These are phyloP conservation scores for Metschnikowia colocasiae DNA, from an alignment of 805 yeast species.

Conservation along the genomic window DNA sequence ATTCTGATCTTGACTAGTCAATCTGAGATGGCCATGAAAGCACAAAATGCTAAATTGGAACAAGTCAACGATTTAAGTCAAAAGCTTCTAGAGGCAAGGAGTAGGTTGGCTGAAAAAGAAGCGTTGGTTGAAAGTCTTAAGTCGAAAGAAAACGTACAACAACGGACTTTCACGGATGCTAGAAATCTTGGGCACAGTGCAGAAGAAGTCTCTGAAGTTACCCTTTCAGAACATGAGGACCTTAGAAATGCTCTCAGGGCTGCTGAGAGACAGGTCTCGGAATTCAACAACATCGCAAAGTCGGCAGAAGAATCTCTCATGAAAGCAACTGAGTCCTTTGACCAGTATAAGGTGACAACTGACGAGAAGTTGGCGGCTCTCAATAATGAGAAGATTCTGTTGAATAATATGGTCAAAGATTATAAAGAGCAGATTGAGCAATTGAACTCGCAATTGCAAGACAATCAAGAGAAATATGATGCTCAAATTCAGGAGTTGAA, in stretches of 20 bases:
- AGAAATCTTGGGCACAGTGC: neutral
- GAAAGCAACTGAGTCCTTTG: conserved; percentile 53
- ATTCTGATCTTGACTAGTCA: conserved; percentile 53
- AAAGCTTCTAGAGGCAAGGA: conserved; percentile 41
- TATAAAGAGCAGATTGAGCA: conserved; percentile 8
- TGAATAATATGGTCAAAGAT: conserved; percentile 19
- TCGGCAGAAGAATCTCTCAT: conserved; percentile 65
- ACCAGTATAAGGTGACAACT: conserved; percentile 26
- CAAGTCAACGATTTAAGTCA: conserved; percentile 54
- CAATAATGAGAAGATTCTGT: conserved; percentile 23
- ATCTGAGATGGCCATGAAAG: conserved; percentile 49
- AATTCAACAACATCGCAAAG: conserved; percentile 57
- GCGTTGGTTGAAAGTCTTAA: conserved; percentile 35
- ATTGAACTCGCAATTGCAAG: conserved; percentile 7
- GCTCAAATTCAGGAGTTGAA: conserved; percentile 18
- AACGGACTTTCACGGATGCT: neutral
- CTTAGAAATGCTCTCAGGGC: conserved; percentile 53
- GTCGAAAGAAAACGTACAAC: neutral
- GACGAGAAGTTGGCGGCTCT: conserved; percentile 22
- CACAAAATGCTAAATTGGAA: conserved; percentile 50
- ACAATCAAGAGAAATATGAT: conserved; percentile 5
- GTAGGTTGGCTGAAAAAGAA: conserved; percentile 41
- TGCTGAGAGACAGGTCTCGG: conserved; percentile 55
- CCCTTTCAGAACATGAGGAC: conserved; percentile 35
- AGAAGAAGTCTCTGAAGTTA: neutral